Conservation (phyloP, 345 rosid species). For the Arabis alpina region DNA sequence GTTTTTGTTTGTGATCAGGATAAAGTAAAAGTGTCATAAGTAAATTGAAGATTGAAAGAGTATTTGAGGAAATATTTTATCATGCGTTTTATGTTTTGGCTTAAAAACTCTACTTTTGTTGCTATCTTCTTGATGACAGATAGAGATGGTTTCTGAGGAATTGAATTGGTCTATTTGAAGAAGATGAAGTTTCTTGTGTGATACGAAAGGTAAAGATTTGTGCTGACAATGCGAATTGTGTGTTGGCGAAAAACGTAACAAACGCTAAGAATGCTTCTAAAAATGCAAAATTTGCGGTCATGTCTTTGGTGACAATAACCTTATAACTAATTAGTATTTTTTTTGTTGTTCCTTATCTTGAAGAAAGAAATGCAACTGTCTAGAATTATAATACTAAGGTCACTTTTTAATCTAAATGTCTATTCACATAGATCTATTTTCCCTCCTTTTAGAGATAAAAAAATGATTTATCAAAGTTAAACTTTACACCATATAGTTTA, state of each 20-base stretch:
- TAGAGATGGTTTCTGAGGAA: neutral
- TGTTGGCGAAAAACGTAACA: conserved; percentile 21
- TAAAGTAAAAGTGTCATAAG: conserved; percentile 20
- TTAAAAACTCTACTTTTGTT: conserved; percentile 23
- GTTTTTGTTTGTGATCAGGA: neutral
- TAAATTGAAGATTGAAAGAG: conserved; percentile 17
- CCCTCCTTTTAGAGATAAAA: neutral
- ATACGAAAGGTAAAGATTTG: conserved; percentile 18
- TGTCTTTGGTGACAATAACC: conserved; percentile 26
- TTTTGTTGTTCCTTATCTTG: neutral
- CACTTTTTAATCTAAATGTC: neutral
- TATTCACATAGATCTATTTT: no score
- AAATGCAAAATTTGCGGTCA: conserved; percentile 35
- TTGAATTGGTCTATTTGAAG: neutral
- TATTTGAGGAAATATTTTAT: neutral
- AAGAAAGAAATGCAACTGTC: neutral
- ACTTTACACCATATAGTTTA: neutral
- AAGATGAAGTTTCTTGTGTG: conserved; percentile 15
- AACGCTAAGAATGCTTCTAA: conserved; percentile 2
- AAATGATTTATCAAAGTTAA: neutral
- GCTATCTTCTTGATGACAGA: conserved; percentile 24
- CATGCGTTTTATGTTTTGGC: conserved; percentile 31
- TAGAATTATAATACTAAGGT: neutral
- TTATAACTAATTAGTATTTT: neutral
- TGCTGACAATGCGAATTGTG: conserved; percentile 32